Percentiles rank a stretch among this genome's conserved stretches.
These are phyloP conservation scores for Xylaria sp. DNA, from an alignment of 2,329 filamentous ascomycete species.

Conservation along the genomic window DNA sequence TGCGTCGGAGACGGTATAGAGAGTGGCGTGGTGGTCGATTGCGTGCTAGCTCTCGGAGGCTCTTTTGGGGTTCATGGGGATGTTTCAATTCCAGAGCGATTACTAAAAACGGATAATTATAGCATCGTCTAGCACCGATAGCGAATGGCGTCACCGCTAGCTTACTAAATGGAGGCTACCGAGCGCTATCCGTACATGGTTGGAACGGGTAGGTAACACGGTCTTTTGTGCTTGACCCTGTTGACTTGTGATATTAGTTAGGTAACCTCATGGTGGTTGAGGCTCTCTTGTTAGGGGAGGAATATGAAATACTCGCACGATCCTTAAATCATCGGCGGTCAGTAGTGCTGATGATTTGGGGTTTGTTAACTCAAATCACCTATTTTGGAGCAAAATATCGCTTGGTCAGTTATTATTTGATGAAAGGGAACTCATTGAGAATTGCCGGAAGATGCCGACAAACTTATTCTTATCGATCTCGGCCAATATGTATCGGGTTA, in stretches of 20 bases:
- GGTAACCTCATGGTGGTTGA: not conserved
- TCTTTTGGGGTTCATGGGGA: constrained; percentile 12
- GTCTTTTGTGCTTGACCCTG: not conserved
- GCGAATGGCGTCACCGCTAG: constrained; percentile 24
- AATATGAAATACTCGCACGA: constrained; percentile 3
- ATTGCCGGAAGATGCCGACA: constrained; percentile 4
- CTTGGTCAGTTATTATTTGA: not conserved
- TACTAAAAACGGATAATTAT: constrained; percentile 37
- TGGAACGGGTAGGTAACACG: not conserved
- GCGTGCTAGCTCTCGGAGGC: constrained; percentile 9
- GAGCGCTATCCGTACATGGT: constrained; percentile 6
- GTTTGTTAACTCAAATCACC: constrained; percentile 14
- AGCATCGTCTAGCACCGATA: constrained; percentile 31
- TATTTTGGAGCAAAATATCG: not conserved
- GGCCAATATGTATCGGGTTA: not conserved
- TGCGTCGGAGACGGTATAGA: constrained; percentile 9
- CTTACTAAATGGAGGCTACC: constrained; percentile 35
- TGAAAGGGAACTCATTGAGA: not conserved
- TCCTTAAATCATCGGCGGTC: not conserved
- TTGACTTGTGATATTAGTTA: not conserved
- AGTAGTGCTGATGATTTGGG: constrained; percentile 3
- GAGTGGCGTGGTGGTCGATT: constrained; percentile 18
- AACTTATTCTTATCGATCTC: constrained; percentile 1
- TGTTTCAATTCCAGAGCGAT: constrained; percentile 22
- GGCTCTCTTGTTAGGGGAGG: not conserved